Percentiles rank a stretch among this genome's conserved stretches.
Conservation (phyloP, 176 grass and related monocot genomes). For the Zoysia pacifica region DNA sequence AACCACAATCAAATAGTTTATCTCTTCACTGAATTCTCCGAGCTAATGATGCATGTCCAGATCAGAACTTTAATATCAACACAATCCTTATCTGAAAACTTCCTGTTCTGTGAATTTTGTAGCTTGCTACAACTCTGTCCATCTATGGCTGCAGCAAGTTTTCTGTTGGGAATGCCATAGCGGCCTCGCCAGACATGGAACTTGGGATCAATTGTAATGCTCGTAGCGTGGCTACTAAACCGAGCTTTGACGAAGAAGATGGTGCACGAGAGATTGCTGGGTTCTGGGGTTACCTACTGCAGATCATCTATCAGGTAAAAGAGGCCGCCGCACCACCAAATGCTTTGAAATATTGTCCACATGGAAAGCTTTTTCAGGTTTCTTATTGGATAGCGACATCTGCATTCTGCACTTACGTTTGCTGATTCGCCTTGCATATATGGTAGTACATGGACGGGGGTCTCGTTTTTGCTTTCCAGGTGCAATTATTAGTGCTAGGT, state of each 20-base stretch:
- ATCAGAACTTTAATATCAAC: neutral
- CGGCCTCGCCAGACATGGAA: constrained; percentile 46
- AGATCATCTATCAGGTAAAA: constrained; percentile 88
- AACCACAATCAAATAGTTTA: constrained; percentile 27
- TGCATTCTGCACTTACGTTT: neutral
- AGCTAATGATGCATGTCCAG: constrained; percentile 25
- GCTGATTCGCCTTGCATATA: constrained; percentile 36
- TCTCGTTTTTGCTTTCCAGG: constrained; percentile 50
- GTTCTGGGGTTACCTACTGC: constrained; percentile 88
- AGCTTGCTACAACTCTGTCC: constrained; percentile 73
- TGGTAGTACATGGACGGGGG: neutral
- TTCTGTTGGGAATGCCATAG: neutral
- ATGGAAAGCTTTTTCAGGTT: constrained; percentile 29
- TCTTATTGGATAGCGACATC: constrained; percentile 38
- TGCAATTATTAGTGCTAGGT: constrained; percentile 51
- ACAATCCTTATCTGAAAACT: constrained; percentile 27
- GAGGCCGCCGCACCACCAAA: constrained; percentile 31
- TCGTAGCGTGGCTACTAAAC: constrained; percentile 23
- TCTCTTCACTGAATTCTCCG: constrained; percentile 11
- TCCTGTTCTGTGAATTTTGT: constrained; percentile 25
- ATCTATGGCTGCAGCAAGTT: constrained; percentile 80
- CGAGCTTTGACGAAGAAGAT: constrained; percentile 15
- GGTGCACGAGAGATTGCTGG: constrained; percentile 55
- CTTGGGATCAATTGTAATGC: constrained; percentile 32
- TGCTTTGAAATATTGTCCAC: constrained; percentile 42